phyloP scores from a whole-genome alignment of 441 rosid genomes.

The Corymbia citriodora region DNA sequence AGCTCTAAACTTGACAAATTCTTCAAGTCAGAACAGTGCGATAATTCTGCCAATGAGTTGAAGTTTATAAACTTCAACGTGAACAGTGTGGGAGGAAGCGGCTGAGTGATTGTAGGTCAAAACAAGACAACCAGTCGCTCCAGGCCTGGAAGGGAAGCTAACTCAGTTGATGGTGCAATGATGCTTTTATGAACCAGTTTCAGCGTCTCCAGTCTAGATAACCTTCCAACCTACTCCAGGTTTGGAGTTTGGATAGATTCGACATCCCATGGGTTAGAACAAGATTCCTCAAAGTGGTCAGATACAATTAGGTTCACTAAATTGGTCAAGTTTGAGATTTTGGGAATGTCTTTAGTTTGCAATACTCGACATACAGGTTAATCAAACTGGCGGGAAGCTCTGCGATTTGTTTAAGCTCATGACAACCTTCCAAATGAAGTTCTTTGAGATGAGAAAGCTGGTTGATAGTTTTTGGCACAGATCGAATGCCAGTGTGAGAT shows the following conservation, averaged over 20 bases:
- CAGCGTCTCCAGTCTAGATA: neutral
- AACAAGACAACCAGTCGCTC: no score
- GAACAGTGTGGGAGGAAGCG: no score
- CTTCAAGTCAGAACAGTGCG: no score
- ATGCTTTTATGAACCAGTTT: neutral
- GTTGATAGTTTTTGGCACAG: neutral
- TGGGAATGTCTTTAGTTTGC: neutral
- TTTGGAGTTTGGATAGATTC: neutral
- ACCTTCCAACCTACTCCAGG: neutral
- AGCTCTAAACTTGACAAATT: neutral
- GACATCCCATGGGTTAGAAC: neutral
- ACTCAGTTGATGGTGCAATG: no score
- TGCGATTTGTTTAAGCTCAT: neutral
- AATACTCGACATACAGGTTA: neutral
- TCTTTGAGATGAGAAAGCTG: neutral
- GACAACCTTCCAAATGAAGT: neutral
- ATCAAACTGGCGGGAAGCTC: neutral
- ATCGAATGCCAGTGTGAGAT: neutral
- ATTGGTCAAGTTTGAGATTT: neutral
- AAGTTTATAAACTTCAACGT: no score
- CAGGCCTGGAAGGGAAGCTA: no score
- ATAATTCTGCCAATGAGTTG: no score
- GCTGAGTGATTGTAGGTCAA: neutral
- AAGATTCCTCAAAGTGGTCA: neutral
- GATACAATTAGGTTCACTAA: neutral